phyloP scores from a whole-genome alignment of 129 eudicot species.

The Logfia minima region DNA sequence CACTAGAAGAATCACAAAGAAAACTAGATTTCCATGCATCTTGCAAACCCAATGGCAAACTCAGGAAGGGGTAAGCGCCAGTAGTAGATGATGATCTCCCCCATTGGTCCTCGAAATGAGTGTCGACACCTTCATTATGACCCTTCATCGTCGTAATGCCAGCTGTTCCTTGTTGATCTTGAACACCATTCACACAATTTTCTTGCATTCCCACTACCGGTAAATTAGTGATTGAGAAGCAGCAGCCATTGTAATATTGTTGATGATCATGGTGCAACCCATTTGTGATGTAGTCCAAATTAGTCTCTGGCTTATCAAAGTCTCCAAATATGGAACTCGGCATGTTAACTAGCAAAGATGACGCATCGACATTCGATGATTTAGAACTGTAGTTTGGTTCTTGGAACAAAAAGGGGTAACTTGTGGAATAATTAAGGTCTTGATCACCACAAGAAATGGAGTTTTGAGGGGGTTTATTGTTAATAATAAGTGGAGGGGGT shows the following conservation, averaged over 20 bases:
- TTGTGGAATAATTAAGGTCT: slow-evolving; percentile 31
- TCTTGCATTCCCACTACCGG: slow-evolving; percentile 35
- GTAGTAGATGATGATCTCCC: slow-evolving; percentile 38
- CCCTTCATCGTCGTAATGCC: slow-evolving; percentile 28
- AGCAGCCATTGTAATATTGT: slow-evolving; percentile 38
- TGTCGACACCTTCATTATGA: slow-evolving; percentile 25
- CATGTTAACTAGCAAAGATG: slow-evolving; percentile 66
- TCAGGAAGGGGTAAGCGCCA: slow-evolving; percentile 40
- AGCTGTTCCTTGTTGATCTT: slow-evolving; percentile 34
- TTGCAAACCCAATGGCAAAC: slow-evolving; percentile 45
- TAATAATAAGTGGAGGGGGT: slow-evolving; percentile 30
- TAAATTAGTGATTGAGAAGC: slow-evolving; percentile 35
- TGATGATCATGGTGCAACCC: slow-evolving; percentile 41
- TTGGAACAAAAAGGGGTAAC: slow-evolving; percentile 45
- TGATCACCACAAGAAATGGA: slow-evolving; percentile 43
- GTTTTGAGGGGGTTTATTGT: slow-evolving; percentile 34
- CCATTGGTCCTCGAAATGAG: slow-evolving; percentile 48
- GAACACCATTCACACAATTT: slow-evolving; percentile 33
- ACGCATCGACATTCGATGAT: slow-evolving; percentile 44
- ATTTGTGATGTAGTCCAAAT: slow-evolving; percentile 32
- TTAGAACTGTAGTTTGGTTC: slow-evolving; percentile 36
- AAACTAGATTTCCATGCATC: slow-evolving; percentile 66
- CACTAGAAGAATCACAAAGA: slow-evolving; percentile 79
- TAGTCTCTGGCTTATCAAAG: slow-evolving; percentile 35
- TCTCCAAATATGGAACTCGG: slow-evolving; percentile 63